Conservation (phyloP, 768 basidiomycete species). For the Xerocomus spinulosus region DNA sequence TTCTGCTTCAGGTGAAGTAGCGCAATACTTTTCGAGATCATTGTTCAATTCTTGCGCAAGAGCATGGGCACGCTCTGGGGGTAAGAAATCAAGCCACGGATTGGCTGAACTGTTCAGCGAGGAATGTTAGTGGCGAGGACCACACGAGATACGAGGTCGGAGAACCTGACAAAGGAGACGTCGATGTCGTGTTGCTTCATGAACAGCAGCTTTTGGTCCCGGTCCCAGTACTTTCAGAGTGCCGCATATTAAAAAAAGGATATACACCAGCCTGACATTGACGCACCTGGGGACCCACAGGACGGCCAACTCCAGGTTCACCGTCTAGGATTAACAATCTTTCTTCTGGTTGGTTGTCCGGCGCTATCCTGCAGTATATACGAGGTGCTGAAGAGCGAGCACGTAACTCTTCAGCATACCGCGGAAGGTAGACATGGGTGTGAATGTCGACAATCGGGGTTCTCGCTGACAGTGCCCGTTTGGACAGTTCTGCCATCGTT, state of each 20-base stretch:
- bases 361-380: slow-evolving; percentile 46
- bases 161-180: slow-evolving; percentile 71
- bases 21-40: slow-evolving; percentile 77
- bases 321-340: slow-evolving; percentile 74
- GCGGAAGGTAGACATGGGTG: slow-evolving; percentile 80
- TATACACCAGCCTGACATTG: neutral
- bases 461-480: slow-evolving; percentile 14
- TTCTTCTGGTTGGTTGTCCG: slow-evolving; percentile 53
- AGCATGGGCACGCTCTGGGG: slow-evolving; percentile 57
- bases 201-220: slow-evolving; percentile 72
- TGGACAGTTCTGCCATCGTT: slow-evolving; percentile 25
- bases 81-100: slow-evolving; percentile 87
- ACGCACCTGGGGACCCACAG: slow-evolving; percentile 70
- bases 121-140: slow-evolving; percentile 13
- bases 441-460: slow-evolving; percentile 71
- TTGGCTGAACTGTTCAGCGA: slow-evolving; percentile 63
- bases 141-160: slow-evolving; percentile 4
- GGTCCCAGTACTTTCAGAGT: slow-evolving; percentile 62
- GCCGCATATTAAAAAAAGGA: slow-evolving; percentile 7
- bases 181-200: slow-evolving; percentile 83
- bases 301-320: slow-evolving; percentile 74
- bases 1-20: slow-evolving; percentile 47
- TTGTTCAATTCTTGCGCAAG: slow-evolving; percentile 70
- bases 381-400: slow-evolving; percentile 60
- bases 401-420: slow-evolving; percentile 68